Base-by-base conservation (phyloP, 805 yeast genomes). In the Pichia eremophila region DNA sequence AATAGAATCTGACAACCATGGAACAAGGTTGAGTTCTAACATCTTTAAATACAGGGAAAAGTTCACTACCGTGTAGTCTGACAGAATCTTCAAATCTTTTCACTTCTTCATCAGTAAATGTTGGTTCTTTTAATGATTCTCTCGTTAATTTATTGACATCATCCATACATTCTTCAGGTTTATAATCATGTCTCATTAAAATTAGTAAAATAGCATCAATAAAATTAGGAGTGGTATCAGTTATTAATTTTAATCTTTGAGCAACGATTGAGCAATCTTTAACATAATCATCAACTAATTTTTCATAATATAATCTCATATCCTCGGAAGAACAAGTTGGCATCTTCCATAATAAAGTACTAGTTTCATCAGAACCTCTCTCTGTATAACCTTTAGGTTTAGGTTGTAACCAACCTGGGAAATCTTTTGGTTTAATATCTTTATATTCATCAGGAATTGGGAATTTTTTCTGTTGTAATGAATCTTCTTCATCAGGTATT, bases 1-100 rank as follows among this genome's bases (percentile, higher is more conserved):
- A 91, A 58, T 88, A 91, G 61, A 74, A 89, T 48, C 97, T 67
- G 2, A 91, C 98, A 52, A 89, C 71, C 82, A 83, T 85, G 0
- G 90, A 76, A 47, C 79, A 68, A 0, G 88, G 69, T 56, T 85
- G 95, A 0, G 89, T 74, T 31, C 74, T 75, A n/a, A 91, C 93
- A 48, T 74, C 77, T 58, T 80, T 76, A 53, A 60, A 77, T 0
- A 87, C 90, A 0, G 83, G 87, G 59, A 78, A 80, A 29, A 93
- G 66, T 56, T 90, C 95, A 57, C 85, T 80, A 6, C 96, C 96
- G 58, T 75, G 74, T 47, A 76, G 73, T 34, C 69, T 69, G 11
- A 91, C 85, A 2, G 85, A 95, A 14, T 74, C 77, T 59, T 89
- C 95, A 61, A 91, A 91, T 46, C 73, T 64, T 38, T 68, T 61